Evolutionary conservation across 495 filamentous ascomycete genomes (phyloP), one percentile per base, ranked within the genome.

Genomic region (Lasiosphaeria hispida): DNA sequence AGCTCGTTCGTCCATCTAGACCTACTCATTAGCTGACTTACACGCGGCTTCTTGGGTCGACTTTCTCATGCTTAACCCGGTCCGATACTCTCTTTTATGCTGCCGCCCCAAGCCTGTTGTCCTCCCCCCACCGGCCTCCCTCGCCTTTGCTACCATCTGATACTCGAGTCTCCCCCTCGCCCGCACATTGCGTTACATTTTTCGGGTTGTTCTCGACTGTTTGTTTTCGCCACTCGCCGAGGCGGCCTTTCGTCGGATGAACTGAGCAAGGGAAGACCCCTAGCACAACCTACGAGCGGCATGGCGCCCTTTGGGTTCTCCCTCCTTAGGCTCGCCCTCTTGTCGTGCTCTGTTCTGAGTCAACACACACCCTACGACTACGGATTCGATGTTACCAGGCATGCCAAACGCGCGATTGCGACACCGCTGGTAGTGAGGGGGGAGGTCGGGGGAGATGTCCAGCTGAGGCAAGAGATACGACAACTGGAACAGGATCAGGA

Each of bases 401-500:
- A 58, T 19, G 43, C 70, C 36, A 68, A 64, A 39, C 69, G 69
- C 15, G 61, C 69, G 43, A 15, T 63, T 3, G 49, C 15, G 8
- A 55, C 54, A 43, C 52, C 62, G 4, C 41, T 63, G 18, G 58
- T 71, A 30, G 61, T 68, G 35, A 64, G 34, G 18, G 58, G 61
- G 7, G 63, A 51, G 8, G 48, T 14, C 40, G 53, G 47, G 14
- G 57, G 53, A n/a, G 56, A 47, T n/a, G 37, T 71, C 1, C 57
- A 52, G 3, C 36, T 68, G 49, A 62, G 70, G 18, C 66, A 59
- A 48, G 85, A 87, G 64, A 81, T 87, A 50, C 71, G 83, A 35
- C 67, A 85, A 40, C 61, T 87, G 17, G 72, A 87, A 65, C 69
- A 81, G 50, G 75, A 86, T 58, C 39, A 67, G 4, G 81, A 84